Base-by-base conservation (phyloP, 208 protist genomes). In the Borovskyia barvae region DNA sequence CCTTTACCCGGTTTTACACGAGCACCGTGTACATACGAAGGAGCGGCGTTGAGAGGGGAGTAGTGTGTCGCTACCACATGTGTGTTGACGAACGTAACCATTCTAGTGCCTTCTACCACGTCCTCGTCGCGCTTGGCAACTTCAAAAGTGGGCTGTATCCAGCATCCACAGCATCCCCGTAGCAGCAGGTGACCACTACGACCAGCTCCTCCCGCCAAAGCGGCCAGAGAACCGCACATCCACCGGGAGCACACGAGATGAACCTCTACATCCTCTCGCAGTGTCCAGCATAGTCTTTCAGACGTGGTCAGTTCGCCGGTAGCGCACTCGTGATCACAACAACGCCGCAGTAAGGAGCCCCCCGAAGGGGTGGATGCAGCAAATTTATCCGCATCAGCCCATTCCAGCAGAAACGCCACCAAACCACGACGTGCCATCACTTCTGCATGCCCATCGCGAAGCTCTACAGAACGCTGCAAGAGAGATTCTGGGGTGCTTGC, bases 1-100 rank as follows among this genome's bases (percentile, higher is more conserved):
- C 92, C 92, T 24, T 81, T 78, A 17, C 92, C 92, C 19, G 92
- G 92, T 64, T 97, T 97, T 28, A 94, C 73, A n/a, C 87, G 81
- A 0, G 43, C 60, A 39, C 55, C 68, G 9, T 29, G 19, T 11
- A 41, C 28, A 19, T 70, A 52, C 17, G n/a, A 12, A 9, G 42
- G 56, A 17, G 71, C 72, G n/a, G 36, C 69, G 68, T 88, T 76
- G 22, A 65, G 20, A 7, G 61, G 25, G 2, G 66, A 69, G 19
- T 73, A 36, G 62, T 93, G 87, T 5, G 70, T 64, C 17, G 83
- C 87, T 5, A 93, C 6, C 19, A 46, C 9, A 52, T 87, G 74
- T 2, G 63, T 52, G 19, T 19, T 22, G 26, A 81, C 67, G 15
- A 5, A 22, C 30, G 43, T 20, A 15, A 40, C 15, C 5, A 30